phyloP scores from a whole-genome alignment of 2,329 filamentous ascomycete species.

The Gremmenia infestans region DNA sequence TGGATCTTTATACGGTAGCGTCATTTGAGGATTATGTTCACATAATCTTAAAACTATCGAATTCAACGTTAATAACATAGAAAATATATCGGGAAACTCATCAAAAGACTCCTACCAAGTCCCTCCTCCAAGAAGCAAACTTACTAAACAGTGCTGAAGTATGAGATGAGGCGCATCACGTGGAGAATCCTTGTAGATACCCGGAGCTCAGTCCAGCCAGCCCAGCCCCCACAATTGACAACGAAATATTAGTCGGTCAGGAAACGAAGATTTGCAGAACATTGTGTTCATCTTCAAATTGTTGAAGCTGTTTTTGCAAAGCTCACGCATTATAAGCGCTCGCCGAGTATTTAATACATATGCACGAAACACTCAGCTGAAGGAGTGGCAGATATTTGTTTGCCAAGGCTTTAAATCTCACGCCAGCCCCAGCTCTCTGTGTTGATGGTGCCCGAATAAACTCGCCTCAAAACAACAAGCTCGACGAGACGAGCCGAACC shows the following conservation, averaged over 20 bases:
- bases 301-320: background rate
- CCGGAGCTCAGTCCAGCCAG: background rate
- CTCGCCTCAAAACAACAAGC: constrained; percentile 29
- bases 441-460: background rate
- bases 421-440: background rate
- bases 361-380: background rate
- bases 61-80: no score
- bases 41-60: no score
- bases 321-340: background rate
- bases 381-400: background rate
- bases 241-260: background rate
- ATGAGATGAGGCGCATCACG: background rate
- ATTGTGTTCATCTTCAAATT: background rate
- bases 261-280: background rate
- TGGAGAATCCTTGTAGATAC: background rate
- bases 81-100: no score
- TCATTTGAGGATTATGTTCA: no score
- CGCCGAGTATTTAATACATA: background rate
- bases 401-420: background rate
- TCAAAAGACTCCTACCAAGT: no score
- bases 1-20: no score
- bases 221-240: background rate
- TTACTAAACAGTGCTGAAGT: no score
- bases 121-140: no score
- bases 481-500: constrained; percentile 2